Evolutionary conservation across 345 rosid species (phyloP).

Genomic region (Bruguiera gymnorhiza): DNA sequence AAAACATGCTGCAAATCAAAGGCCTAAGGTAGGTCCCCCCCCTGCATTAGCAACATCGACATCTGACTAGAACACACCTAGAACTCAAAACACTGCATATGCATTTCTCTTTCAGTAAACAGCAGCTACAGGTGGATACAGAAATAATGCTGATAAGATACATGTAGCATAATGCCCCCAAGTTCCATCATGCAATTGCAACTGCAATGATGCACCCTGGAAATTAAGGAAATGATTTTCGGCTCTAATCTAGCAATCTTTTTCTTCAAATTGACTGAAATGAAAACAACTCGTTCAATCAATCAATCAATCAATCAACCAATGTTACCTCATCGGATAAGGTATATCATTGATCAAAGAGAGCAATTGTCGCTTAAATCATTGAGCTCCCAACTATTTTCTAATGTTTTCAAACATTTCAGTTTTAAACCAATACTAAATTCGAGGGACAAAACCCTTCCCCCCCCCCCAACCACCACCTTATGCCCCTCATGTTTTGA

Average conservation of each 20-base stretch:
- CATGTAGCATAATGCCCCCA: conserved; percentile 9
- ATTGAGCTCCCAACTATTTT: conserved; percentile 13
- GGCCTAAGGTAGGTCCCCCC: conserved; percentile 39
- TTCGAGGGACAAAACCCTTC: too few relatives aligned
- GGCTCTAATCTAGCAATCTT: conserved; percentile 36
- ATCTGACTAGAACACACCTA: conserved; percentile 7
- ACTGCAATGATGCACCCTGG: conserved; percentile 18
- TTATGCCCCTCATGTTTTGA: too few relatives aligned
- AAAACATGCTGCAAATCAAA: conserved; percentile 17
- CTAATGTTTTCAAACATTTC: neutral
- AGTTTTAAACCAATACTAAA: too few relatives aligned
- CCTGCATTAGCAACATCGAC: conserved; percentile 5
- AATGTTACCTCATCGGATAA: conserved; percentile 28
- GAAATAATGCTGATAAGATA: conserved; percentile 7
- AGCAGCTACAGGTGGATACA: conserved; percentile 17
- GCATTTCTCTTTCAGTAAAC: conserved; percentile 24
- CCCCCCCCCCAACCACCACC: too few relatives aligned
- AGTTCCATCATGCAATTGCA: conserved; percentile 10
- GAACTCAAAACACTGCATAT: conserved; percentile 5
- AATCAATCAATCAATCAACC: conserved; percentile 17
- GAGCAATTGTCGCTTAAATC: conserved; percentile 22
- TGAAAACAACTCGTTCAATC: conserved; percentile 12
- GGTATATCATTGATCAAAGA: conserved; percentile 8
- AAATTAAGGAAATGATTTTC: conserved; percentile 32
- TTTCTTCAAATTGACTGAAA: conserved; percentile 7